These are phyloP conservation scores for Trichosporon inkin DNA, from an alignment of 1,284 basidiomycete genomes.

Conservation along the genomic window DNA sequence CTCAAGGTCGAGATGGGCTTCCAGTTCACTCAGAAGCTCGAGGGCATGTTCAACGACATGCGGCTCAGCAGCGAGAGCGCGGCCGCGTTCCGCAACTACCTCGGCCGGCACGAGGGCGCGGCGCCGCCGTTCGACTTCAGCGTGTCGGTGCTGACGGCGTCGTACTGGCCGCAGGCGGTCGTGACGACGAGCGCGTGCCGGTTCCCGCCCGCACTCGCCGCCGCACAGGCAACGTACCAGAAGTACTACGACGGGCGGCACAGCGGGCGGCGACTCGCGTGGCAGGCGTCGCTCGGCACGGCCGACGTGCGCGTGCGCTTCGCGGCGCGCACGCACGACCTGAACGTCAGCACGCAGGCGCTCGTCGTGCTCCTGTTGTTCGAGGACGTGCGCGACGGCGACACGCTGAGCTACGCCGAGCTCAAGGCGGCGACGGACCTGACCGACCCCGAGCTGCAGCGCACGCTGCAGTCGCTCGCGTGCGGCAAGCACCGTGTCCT, in stretches of 20 bases:
- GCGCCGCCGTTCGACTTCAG: slow-evolving; percentile 73
- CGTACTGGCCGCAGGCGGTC: slow-evolving; percentile 75
- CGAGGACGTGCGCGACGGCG: slow-evolving; percentile 64
- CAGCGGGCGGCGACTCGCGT: slow-evolving; percentile 82
- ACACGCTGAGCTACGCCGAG: slow-evolving; percentile 56
- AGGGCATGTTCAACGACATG: slow-evolving; percentile 99
- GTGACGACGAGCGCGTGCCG: slow-evolving; percentile 59
- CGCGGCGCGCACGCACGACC: slow-evolving; percentile 73
- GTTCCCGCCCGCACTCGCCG: slow-evolving; percentile 63
- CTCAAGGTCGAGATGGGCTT: slow-evolving; percentile 90
- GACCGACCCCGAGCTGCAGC: slow-evolving; percentile 71
- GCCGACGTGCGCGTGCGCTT: slow-evolving; percentile 85
- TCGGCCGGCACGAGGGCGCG: slow-evolving; percentile 30
- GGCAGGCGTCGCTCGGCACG: slow-evolving; percentile 89
- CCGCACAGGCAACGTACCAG: slow-evolving; percentile 72
- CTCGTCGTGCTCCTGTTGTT: slow-evolving; percentile 86
- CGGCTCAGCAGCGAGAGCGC: slow-evolving; percentile 80
- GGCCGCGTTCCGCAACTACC: slow-evolving; percentile 58
- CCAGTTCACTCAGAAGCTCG: slow-evolving; percentile 95
- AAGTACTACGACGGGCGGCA: slow-evolving; percentile 85
- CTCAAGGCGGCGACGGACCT: slow-evolving; percentile 63
- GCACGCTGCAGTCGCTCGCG: slow-evolving; percentile 90
- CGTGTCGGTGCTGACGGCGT: slow-evolving; percentile 86
- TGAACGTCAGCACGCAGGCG: slow-evolving; percentile 90
- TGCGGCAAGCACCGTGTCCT: slow-evolving; percentile 95